Evolutionary conservation across 352 stramenopile species (phyloP).

Genomic region (Phytopythium sindhum): DNA sequence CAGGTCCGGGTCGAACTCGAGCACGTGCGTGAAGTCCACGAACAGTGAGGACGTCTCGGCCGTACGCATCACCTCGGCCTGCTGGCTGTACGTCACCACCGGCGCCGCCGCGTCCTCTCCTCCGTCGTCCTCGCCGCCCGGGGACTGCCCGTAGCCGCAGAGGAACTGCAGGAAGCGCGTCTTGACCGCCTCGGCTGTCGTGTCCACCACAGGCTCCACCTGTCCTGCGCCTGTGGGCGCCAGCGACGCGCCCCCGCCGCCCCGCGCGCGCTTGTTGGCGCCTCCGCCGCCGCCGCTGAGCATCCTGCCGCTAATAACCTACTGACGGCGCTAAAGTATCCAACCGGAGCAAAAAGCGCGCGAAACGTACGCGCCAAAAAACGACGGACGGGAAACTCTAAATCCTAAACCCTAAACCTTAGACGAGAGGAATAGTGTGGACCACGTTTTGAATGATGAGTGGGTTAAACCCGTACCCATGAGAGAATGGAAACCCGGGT

Average conservation of each 20-base stretch:
- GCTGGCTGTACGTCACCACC: slow-evolving; percentile 75
- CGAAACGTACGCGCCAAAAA: neutral
- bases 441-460: too few relatives aligned
- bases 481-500: slow-evolving; percentile 1
- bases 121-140: slow-evolving; percentile 4
- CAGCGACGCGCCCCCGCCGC: slow-evolving; percentile 28
- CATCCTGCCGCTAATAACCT: too few relatives aligned
- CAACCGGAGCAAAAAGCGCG: neutral
- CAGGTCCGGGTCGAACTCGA: slow-evolving; percentile 80
- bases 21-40: slow-evolving; percentile 82
- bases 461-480: too few relatives aligned
- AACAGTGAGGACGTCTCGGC: slow-evolving; percentile 87
- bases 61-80: slow-evolving; percentile 84
- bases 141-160: slow-evolving; percentile 62
- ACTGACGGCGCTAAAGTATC: too few relatives aligned
- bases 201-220: slow-evolving; percentile 62
- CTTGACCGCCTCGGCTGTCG: slow-evolving; percentile 80
- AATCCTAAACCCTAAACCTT: too few relatives aligned
- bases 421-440: too few relatives aligned
- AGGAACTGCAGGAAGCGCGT: slow-evolving; percentile 82
- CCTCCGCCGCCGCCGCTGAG: neutral
- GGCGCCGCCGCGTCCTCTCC: neutral
- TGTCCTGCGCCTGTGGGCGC: slow-evolving; percentile 27
- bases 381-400: too few relatives aligned
- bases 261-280: slow-evolving; percentile 36